These are phyloP conservation scores for Crithidia thermophila DNA, from an alignment of 208 protist genomes.

Conservation along the genomic window DNA sequence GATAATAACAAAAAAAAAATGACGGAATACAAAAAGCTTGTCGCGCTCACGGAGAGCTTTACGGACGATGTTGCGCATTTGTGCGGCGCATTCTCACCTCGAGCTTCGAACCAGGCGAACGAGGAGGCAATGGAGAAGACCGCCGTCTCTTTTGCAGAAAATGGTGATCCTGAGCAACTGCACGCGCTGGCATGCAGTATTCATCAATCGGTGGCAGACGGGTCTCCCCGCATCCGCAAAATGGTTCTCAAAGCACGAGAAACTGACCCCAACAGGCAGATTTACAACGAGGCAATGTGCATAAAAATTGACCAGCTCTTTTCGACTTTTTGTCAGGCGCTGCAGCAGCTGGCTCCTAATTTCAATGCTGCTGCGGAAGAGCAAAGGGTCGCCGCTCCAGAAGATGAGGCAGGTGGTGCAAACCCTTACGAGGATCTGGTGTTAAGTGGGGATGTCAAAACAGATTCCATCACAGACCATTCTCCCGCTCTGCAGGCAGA, in stretches of 20 bases:
- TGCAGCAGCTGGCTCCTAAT: conserved; percentile 6
- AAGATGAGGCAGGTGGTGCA: not conserved
- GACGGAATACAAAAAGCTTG: conserved; percentile 36
- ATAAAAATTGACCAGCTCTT: conserved; percentile 79
- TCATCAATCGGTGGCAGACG: conserved; percentile 13
- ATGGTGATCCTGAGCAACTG: conserved; percentile 6
- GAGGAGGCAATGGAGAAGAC: no score
- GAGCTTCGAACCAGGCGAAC: no score
- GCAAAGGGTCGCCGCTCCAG: not conserved
- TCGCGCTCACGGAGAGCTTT: conserved; percentile 13
- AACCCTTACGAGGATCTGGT: conserved; percentile 4
- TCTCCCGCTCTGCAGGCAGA: conserved; percentile 33
- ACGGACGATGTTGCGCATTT: conserved; percentile 19
- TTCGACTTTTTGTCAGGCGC: conserved; percentile 32
- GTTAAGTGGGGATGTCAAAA: conserved; percentile 6
- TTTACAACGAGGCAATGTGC: conserved; percentile 92
- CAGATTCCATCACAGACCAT: conserved; percentile 34
- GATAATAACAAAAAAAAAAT: conserved; percentile 9
- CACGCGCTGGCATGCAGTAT: conserved; percentile 13
- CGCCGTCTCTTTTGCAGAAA: no score
- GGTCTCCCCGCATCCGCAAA: conserved; percentile 58
- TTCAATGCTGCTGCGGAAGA: not conserved
- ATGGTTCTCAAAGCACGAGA: conserved; percentile 73
- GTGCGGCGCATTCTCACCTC: not conserved
- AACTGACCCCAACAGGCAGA: conserved; percentile 80